These are phyloP conservation scores for Trametes villosa DNA, from an alignment of 768 basidiomycete genomes.

Conservation along the genomic window DNA sequence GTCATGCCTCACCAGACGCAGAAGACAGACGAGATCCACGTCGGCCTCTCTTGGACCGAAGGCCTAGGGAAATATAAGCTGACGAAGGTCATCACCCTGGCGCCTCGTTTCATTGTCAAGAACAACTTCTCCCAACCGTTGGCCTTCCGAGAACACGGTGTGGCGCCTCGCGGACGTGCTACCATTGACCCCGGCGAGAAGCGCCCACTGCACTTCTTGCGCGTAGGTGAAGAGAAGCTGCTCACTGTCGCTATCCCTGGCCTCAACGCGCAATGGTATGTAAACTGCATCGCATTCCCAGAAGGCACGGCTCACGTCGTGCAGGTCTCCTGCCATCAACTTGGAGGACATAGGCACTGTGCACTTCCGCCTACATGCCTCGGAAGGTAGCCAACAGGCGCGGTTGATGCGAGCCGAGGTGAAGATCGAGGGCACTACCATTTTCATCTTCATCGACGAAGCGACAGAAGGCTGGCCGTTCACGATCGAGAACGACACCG, in stretches of 20 bases:
- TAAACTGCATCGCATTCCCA: neutral
- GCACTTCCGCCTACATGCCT: constrained; percentile 66
- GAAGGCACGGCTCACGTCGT: neutral
- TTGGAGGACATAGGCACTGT: constrained; percentile 88
- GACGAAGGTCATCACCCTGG: constrained; percentile 88
- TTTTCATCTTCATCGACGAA: constrained; percentile 77
- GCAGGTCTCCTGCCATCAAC: constrained; percentile 91
- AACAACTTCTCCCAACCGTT: constrained; percentile 75
- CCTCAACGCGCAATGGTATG: constrained; percentile 79
- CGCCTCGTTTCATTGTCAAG: constrained; percentile 89
- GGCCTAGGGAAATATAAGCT: constrained; percentile 98
- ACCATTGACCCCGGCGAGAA: constrained; percentile 70
- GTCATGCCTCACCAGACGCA: constrained; percentile 67
- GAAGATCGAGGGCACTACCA: constrained; percentile 82
- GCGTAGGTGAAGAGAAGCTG: constrained; percentile 68
- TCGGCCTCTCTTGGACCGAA: constrained; percentile 91
- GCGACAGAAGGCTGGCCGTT: constrained; percentile 87
- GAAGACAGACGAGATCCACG: constrained; percentile 69
- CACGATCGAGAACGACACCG: constrained; percentile 86
- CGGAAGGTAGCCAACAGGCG: constrained; percentile 41
- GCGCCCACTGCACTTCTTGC: constrained; percentile 67
- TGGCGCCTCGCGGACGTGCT: constrained; percentile 62
- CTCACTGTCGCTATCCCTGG: constrained; percentile 89
- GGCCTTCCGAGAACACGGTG: constrained; percentile 85
- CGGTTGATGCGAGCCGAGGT: constrained; percentile 77